Base-by-base conservation (phyloP, 78 protist genomes). In the Dictyostelium firmibasis region DNA sequence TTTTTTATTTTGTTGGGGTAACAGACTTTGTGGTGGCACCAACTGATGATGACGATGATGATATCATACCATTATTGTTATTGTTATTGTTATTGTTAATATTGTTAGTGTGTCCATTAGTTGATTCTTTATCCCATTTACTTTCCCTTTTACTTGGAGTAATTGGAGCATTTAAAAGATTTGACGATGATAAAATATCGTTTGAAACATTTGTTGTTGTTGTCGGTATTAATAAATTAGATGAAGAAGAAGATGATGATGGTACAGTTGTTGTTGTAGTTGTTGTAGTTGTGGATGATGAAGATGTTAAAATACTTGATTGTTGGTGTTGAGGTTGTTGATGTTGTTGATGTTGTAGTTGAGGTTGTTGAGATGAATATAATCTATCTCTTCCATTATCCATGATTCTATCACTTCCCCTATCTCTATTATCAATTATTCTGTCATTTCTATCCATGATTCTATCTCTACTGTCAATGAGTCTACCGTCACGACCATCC, bases 121-220 rank as follows among this genome's bases (percentile, higher is more conserved):
- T 64, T 64, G 74, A 64, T 67, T 72, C 79, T 11, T 33, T 41
- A 77, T 77, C 83, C 83, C 83, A 77, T 77, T 77, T 77, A 41
- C 83, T 77, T 23, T 77, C 83, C n/a, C 83, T 35, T 77, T 77
- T 77, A n/a, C 83, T 77, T n/a, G 83, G 83, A n/a, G 83, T 77
- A 41, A 41, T 77, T 41, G 83, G 83, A 38, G 83, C 83, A 77
- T 41, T 77, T 77, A 77, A 77, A 38, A 41, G n/a, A 38, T 38
- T 31, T 31, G 79, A 72, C 27, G 79, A 72, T 72, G 79, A 16
- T 72, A 72, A 31, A 72, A 72, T 72, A 72, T 72, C 79, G 36
- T 72, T 72, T 27, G 38, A 33, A 13, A n/a, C 44, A 14, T 8
- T 72, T 27, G 29, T 31, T 25, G 33, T 67, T 67, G 74, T 50